Evolutionary conservation across 768 basidiomycete species (phyloP).

Genomic region (Pleurotus ostreatus): DNA sequence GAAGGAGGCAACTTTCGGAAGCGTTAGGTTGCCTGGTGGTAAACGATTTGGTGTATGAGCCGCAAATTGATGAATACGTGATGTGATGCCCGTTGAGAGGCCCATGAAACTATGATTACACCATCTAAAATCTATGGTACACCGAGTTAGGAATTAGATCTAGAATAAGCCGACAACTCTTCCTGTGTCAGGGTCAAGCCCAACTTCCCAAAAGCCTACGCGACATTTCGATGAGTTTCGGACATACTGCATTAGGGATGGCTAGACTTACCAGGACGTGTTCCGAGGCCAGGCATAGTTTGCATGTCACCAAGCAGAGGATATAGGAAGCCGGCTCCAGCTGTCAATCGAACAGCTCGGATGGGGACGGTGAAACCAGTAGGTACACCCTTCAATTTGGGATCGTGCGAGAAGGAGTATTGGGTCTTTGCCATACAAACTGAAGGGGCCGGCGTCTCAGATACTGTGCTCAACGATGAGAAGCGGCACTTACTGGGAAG

Average conservation of each 20-base stretch:
- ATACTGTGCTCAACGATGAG: neutral
- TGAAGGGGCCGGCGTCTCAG: conserved; percentile 23
- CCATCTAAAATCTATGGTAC: neutral
- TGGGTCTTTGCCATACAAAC: conserved; percentile 99
- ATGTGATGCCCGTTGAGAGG: too few species aligned
- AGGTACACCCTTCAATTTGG: conserved; percentile 86
- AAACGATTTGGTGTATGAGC: conserved; percentile 6
- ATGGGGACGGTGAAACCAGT: conserved; percentile 92
- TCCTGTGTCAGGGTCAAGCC: conserved; percentile 74
- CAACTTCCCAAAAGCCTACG: conserved; percentile 89
- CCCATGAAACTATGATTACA: too few species aligned
- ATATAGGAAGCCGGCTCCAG: conserved; percentile 94
- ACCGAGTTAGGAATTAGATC: neutral
- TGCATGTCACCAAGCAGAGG: conserved; percentile 96
- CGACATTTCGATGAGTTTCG: neutral
- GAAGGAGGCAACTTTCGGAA: neutral
- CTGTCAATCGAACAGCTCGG: conserved; percentile 80
- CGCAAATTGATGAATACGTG: neutral
- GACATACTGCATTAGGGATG: too few species aligned
- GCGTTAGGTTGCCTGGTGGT: conserved; percentile 16
- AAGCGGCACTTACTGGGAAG: conserved; percentile 62
- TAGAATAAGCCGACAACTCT: conserved; percentile 86
- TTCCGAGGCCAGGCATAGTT: conserved; percentile 95
- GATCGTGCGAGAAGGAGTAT: conserved; percentile 95
- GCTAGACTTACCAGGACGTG: conserved; percentile 65